Percentiles rank a stretch among this genome's conserved stretches.
These are phyloP conservation scores for Lactarius hatsudake DNA, from an alignment of 768 basidiomycete genomes.

Conservation along the genomic window DNA sequence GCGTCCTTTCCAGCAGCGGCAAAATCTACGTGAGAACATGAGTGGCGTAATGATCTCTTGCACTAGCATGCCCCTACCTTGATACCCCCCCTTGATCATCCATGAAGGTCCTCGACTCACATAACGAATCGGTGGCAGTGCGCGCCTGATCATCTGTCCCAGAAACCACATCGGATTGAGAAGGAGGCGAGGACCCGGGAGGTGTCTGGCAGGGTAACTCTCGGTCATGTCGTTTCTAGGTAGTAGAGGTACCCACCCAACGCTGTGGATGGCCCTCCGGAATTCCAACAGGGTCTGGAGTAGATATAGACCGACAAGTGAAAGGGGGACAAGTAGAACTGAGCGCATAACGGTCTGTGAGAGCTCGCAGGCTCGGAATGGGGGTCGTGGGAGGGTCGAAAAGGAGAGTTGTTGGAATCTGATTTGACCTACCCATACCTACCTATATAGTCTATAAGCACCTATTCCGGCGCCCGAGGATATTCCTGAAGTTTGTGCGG, in stretches of 20 bases:
- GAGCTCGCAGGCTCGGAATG: neutral
- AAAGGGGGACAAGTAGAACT: neutral
- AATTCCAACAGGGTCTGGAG: neutral
- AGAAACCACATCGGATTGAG: neutral
- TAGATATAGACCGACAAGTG: neutral
- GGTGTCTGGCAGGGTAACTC: neutral
- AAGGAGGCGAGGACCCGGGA: neutral
- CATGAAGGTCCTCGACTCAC: neutral
- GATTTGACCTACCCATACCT: too few relatives aligned
- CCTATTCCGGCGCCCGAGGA: too few relatives aligned
- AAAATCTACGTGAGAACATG: constrained; percentile 11
- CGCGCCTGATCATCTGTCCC: neutral
- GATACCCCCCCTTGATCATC: neutral
- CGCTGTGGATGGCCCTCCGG: neutral
- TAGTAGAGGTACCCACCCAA: neutral
- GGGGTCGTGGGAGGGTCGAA: too few relatives aligned
- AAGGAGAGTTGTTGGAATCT: too few relatives aligned
- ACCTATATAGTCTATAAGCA: too few relatives aligned
- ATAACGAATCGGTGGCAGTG: neutral
- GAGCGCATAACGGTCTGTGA: neutral
- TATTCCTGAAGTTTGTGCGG: too few relatives aligned
- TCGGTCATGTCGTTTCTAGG: neutral
- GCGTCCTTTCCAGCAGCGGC: constrained; percentile 15
- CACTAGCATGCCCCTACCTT: constrained; percentile 2
- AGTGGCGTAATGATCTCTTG: neutral